These are phyloP conservation scores for Linnemannia hyalina DNA, from an alignment of 192 early-diverging fungal genomes.

Conservation along the genomic window DNA sequence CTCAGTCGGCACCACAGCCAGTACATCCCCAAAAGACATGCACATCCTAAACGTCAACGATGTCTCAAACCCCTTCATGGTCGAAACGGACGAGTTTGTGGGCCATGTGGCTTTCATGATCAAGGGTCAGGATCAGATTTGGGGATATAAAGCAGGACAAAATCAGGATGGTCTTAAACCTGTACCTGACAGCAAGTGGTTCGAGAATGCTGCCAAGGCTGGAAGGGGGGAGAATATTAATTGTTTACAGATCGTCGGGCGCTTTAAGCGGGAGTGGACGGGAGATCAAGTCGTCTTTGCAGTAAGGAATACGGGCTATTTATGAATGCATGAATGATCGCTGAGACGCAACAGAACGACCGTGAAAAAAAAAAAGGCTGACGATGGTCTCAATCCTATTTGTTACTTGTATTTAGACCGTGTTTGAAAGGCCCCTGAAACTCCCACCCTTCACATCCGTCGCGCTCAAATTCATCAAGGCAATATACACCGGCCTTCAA, in stretches of 20 bases:
- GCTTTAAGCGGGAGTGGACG: constrained; percentile 45
- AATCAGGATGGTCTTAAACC: constrained; percentile 21
- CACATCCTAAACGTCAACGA: constrained; percentile 21
- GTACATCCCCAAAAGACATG: constrained; percentile 11
- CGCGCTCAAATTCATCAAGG: constrained; percentile 34
- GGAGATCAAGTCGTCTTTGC: constrained; percentile 39
- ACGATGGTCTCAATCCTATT: background rate
- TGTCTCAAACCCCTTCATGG: constrained; percentile 22
- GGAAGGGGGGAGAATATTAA: background rate
- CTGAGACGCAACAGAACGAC: background rate
- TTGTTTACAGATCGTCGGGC: constrained; percentile 23
- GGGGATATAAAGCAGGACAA: constrained; percentile 33
- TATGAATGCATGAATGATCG: background rate
- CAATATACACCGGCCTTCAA: constrained; percentile 24
- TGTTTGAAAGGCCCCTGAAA: constrained; percentile 25
- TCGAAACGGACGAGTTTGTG: constrained; percentile 42
- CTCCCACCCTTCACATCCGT: constrained; percentile 15
- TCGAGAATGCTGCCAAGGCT: constrained; percentile 15
- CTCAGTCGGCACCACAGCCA: constrained; percentile 18
- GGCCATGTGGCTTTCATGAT: constrained; percentile 29
- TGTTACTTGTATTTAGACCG: background rate
- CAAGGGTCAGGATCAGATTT: constrained; percentile 21
- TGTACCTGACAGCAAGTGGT: constrained; percentile 36
- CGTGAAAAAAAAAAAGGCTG: background rate
- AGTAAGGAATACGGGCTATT: background rate